Evolutionary conservation across 1,284 basidiomycete genomes (phyloP), one percentile per base, ranked within the genome.

Genomic region (Grifola frondosa): DNA sequence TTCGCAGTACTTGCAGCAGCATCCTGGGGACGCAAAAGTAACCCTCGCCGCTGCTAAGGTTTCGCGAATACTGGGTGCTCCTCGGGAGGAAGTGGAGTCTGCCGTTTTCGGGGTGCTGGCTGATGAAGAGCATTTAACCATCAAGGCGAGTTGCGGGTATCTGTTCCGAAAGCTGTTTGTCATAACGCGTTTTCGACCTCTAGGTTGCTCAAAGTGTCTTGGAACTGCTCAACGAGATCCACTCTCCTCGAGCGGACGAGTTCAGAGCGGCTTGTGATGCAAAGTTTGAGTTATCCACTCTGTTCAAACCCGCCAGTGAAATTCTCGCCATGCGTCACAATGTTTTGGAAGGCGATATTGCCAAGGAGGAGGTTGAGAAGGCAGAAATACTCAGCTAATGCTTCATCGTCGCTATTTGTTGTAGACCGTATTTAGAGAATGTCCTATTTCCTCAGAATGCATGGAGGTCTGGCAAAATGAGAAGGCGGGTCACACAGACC

Each of bases 1-100:
- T 57, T 78, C 84, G 8, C 80, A 87, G 48, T 91, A 84, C 52
- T 70, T 90, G 11, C 89, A 93, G 62, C 71, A 62, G 17, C 73
- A 83, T 43, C 69, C 79, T 1, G 57, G 65, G 2, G 73, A 73
- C 21, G 69, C 78, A 0, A 53, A 57, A 3, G 79, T 80, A 1
- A 68, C 87, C 29, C 66, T 94, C 12, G 81, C 78, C 1, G 71
- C 73, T 28, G 87, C 88, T 3, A 72, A 75, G 58, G 82, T 71
- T 2, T 66, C 74, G 25, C 64, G 60, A 3, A 53, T 62, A 6
- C 61, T 88, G 22, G 69, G 70, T 2, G 66, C 74, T 0, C 70
- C 80, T 4, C 51, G 61, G 25, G 73, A 74, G 20, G 82, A 86
- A 48, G 70, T 86, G 3, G 88, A 86, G 50, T 70, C 71, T 9